A percentile compares a stretch with the other conserved stretches of the same genome.
These are phyloP conservation scores for Neurospora sp. DNA, from an alignment of 495 filamentous ascomycete species.

Conservation along the genomic window DNA sequence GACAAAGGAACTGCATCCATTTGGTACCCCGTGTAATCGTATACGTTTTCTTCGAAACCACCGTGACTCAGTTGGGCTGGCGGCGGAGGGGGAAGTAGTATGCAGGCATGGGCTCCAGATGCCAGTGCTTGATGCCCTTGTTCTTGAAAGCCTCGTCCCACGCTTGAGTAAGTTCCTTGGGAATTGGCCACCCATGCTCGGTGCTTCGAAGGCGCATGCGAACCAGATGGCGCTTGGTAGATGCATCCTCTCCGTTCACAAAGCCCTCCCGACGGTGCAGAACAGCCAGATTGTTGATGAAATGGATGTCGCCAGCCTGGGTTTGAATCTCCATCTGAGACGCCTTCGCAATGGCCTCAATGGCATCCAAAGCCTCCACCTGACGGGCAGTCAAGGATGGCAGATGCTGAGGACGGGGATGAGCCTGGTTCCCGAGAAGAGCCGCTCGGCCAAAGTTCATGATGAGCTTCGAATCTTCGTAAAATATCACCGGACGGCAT, in stretches of 20 bases:
- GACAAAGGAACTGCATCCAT: neutral
- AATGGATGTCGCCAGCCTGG: slow-evolving; percentile 58
- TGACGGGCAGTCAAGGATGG: slow-evolving; percentile 48
- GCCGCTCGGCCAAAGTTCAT: slow-evolving; percentile 53
- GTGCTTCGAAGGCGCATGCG: slow-evolving; percentile 42
- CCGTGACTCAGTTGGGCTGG: slow-evolving; percentile 32
- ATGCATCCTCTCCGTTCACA: slow-evolving; percentile 32
- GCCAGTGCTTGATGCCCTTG: slow-evolving; percentile 33
- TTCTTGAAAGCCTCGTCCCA: slow-evolving; percentile 36
- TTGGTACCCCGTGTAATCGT: neutral
- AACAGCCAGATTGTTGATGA: slow-evolving; percentile 64
- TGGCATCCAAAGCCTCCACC: slow-evolving; percentile 50
- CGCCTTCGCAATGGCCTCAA: slow-evolving; percentile 49
- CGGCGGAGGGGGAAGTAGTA: slow-evolving; percentile 39
- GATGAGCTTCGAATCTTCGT: slow-evolving; percentile 42
- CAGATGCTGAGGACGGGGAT: slow-evolving; percentile 42
- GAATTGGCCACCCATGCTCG: slow-evolving; percentile 35
- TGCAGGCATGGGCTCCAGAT: slow-evolving; percentile 41
- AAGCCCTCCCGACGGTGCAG: slow-evolving; percentile 59
- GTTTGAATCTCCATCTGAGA: slow-evolving; percentile 43
- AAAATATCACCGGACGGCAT: slow-evolving; percentile 48
- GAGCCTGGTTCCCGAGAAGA: slow-evolving; percentile 45
- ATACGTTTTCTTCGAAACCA: neutral
- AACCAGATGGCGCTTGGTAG: slow-evolving; percentile 38
- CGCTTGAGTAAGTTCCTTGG: slow-evolving; percentile 29